These are phyloP conservation scores for Aquilaria sinensis DNA, from an alignment of 345 rosid species.

Conservation along the genomic window DNA sequence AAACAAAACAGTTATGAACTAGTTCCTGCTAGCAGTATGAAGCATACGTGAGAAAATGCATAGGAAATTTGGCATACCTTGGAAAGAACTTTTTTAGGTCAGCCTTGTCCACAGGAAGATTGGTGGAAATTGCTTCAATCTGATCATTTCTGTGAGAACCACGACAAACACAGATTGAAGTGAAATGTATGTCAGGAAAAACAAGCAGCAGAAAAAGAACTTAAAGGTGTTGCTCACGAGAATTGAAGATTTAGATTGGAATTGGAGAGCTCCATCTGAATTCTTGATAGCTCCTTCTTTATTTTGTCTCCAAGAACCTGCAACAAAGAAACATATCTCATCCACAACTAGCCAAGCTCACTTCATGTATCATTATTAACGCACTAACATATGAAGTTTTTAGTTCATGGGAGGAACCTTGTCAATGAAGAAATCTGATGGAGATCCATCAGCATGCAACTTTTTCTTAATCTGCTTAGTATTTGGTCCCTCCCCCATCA, in stretches of 20 bases:
- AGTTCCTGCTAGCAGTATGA: no score
- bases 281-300: conserved; percentile 60
- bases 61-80: conserved; percentile 32
- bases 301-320: conserved; percentile 70
- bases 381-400: no score
- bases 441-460: conserved; percentile 54
- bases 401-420: conserved; percentile 30
- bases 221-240: conserved; percentile 37
- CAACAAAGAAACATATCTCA: neutral
- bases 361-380: no score
- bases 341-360: neutral
- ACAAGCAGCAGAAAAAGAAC: neutral
- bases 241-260: conserved; percentile 48
- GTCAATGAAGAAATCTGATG: conserved; percentile 70
- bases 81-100: conserved; percentile 66
- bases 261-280: conserved; percentile 55
- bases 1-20: no score
- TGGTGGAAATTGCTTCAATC: conserved; percentile 77
- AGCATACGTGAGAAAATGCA: no score
- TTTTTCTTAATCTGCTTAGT: conserved; percentile 59
- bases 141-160: conserved; percentile 47
- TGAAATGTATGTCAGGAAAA: neutral
- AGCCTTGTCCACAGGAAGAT: conserved; percentile 64
- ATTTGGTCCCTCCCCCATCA: conserved; percentile 58
- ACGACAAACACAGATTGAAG: conserved; percentile 2